Percentiles rank a stretch among this genome's conserved stretches.
Evolutionary conservation across 768 basidiomycete species (phyloP).

Genomic region (Ramaria sp.): DNA sequence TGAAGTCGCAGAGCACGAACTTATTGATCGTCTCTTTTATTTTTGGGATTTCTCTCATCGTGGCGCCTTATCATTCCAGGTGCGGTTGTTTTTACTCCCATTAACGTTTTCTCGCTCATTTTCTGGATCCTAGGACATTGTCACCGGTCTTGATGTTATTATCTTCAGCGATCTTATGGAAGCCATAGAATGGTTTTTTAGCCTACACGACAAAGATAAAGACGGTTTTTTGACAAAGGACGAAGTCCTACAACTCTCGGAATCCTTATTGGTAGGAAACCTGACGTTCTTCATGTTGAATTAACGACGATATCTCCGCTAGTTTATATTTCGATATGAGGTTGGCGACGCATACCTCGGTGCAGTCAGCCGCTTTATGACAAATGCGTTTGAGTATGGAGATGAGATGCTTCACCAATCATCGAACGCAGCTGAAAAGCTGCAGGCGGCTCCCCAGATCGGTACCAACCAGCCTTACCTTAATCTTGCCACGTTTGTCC

Average conservation of each 20-base stretch:
- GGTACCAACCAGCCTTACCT: conserved; percentile 84
- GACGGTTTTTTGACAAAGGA: conserved; percentile 95
- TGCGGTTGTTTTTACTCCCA: conserved; percentile 18
- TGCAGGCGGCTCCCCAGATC: conserved; percentile 34
- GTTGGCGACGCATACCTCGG: conserved; percentile 94
- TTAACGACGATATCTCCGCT: conserved; percentile 5
- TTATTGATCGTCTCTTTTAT: conserved; percentile 88
- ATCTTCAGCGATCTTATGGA: conserved; percentile 98
- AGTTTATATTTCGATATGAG: conserved; percentile 99
- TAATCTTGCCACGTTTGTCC: conserved; percentile 70
- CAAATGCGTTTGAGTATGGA: conserved; percentile 96
- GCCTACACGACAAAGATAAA: conserved; percentile 89
- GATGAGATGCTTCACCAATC: conserved; percentile 72
- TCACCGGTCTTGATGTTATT: conserved; percentile 79
- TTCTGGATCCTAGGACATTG: conserved; percentile 53
- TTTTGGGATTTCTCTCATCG: conserved; percentile 82
- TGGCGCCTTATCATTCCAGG: conserved; percentile 87
- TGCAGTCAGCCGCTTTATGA: conserved; percentile 93
- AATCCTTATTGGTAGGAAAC: conserved; percentile 67
- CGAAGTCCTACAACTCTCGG: conserved; percentile 90
- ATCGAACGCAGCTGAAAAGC: conserved; percentile 24
- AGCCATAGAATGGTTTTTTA: conserved; percentile 98
- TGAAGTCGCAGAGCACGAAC: conserved; percentile 89
- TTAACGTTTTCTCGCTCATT: background rate
- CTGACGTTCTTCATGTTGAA: conserved; percentile 17